Percentiles rank a stretch among this genome's conserved stretches.
phyloP scores from a whole-genome alignment of 2,329 filamentous ascomycete genomes.

The Cyphellophora europaea region DNA sequence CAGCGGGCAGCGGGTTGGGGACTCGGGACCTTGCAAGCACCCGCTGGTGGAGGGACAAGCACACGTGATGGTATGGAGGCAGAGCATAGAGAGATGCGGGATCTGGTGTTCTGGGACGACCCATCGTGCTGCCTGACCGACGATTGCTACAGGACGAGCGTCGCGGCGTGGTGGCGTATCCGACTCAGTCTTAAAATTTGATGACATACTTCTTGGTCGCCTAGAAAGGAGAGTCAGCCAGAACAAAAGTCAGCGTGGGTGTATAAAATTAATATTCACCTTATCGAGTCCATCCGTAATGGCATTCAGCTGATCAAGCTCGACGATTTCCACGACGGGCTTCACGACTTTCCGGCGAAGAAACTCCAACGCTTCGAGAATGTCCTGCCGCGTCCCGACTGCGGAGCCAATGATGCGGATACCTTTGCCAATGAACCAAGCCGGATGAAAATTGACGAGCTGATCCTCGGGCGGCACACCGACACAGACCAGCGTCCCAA shows the following conservation, averaged over 20 bases:
- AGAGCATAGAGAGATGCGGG: too few relatives aligned
- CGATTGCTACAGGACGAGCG: too few relatives aligned
- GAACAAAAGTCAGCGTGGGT: neutral
- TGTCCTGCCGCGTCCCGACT: constrained; percentile 36
- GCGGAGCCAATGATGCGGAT: constrained; percentile 34
- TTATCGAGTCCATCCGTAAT: constrained; percentile 11
- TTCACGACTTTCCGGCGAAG: constrained; percentile 32
- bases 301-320: constrained; percentile 9
- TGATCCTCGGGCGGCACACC: constrained; percentile 33
- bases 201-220: constrained; percentile 9
- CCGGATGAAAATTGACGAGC: constrained; percentile 30
- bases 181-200: constrained; percentile 5
- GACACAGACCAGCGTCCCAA: constrained; percentile 33
- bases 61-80: too few relatives aligned
- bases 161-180: too few relatives aligned
- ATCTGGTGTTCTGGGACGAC: too few relatives aligned
- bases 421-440: constrained; percentile 37
- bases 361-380: constrained; percentile 36
- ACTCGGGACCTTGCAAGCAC: too few relatives aligned
- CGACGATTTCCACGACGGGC: constrained; percentile 20
- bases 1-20: too few relatives aligned
- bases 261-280: constrained; percentile 5
- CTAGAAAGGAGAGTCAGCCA: too few relatives aligned
- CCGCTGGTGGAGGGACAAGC: too few relatives aligned
- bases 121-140: too few relatives aligned